These are phyloP conservation scores for Schwanniomyces sp. DNA, from an alignment of 805 yeast genomes.

Conservation along the genomic window DNA sequence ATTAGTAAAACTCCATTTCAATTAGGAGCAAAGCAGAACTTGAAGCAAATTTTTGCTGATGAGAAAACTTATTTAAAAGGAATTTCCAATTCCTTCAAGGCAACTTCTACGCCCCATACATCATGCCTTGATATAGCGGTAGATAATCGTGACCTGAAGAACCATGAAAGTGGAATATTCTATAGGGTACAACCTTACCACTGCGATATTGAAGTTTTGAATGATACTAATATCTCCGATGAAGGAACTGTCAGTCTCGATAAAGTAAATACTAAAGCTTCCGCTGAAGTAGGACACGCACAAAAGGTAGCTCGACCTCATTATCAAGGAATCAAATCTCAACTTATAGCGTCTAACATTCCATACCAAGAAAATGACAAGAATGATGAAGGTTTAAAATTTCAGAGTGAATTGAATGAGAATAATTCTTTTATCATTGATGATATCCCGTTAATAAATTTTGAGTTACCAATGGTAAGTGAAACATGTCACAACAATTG, in stretches of 20 bases:
- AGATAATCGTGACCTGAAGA: background rate
- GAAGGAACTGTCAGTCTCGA: background rate
- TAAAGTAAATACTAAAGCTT: too few relatives aligned
- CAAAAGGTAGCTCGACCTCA: too few relatives aligned
- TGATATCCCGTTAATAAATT: background rate
- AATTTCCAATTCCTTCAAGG: conserved; percentile 3
- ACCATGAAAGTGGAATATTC: background rate
- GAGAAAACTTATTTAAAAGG: background rate
- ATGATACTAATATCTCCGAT: background rate
- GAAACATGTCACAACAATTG: background rate
- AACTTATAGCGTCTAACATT: too few relatives aligned
- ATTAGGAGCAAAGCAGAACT: conserved; percentile 5
- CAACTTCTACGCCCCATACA: conserved; percentile 9
- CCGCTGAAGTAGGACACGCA: too few relatives aligned
- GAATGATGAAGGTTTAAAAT: too few relatives aligned
- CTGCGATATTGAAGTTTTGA: background rate
- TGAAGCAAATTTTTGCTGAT: conserved; percentile 12
- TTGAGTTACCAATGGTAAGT: background rate
- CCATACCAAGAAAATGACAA: too few relatives aligned
- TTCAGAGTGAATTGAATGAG: too few relatives aligned
- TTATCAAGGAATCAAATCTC: too few relatives aligned
- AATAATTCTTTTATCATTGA: background rate
- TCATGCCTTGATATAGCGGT: background rate
- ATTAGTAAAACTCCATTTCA: background rate
- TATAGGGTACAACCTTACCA: too few relatives aligned